Base-by-base conservation (phyloP, 495 filamentous ascomycete species). In the Penicillium tannophilum region DNA sequence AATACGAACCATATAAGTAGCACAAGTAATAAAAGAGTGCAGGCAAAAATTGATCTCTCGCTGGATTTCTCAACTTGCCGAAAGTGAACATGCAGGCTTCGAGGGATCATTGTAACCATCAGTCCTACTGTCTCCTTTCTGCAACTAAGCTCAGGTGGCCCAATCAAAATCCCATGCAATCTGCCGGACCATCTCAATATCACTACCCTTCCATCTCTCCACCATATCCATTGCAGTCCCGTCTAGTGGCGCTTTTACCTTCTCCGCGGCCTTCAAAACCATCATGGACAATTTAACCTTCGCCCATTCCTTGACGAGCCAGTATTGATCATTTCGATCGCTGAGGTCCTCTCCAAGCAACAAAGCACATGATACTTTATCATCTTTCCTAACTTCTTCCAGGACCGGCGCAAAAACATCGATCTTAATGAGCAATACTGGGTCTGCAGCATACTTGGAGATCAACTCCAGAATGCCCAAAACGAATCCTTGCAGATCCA, bases 401-500 rank as follows among this genome's bases (percentile, higher is more conserved):
- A 51, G n/a, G 14, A 51, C 35, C 12, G 48, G 28, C 16, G 12
- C 14, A 16, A 51, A 17, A 3, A 35, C 26, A n/a, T 55, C 41
- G 16, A 55, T 6, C 19, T 55, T 31, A 0, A 55, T 46, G 4
- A 48, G 17, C 26, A 55, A 47, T 19, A 45, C 54, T 33, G 54
- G 54, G 10, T 55, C 54, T 33, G 42, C 26, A 6, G 42, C 42
- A 26, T 55, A 46, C 26, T 46, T 55, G 26, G 23, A 33, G 26
- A 55, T 36, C 43, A 55, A 39, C 8, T 9, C 26, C 36, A 6
- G 36, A 9, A 55, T 36, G 0, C 24, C 24, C 9, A n/a, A 46
- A 10, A 36, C 24, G 14, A 46, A 48, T 8, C 12, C 28, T n/a
- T 47, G 16, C 11, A 55, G 6, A 2, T 5, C n/a, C 16, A 19